These are phyloP conservation scores for Salvia miltiorrhiza DNA, from an alignment of 257 asterid species.

Conservation along the genomic window DNA sequence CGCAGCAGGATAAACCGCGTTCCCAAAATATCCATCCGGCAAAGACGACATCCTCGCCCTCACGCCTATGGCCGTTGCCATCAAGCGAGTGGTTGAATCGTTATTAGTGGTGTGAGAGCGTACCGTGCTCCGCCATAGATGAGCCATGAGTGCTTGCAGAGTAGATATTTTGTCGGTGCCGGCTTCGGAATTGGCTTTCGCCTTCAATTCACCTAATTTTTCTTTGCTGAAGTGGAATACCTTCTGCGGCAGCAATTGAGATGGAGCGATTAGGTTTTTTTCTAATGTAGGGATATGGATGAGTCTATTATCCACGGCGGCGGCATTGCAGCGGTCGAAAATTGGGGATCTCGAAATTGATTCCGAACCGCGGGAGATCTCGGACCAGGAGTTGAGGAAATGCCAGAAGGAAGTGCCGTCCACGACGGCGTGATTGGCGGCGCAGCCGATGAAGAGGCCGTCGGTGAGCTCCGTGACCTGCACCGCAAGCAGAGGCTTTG, in stretches of 20 bases:
- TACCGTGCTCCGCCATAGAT: slow-evolving; percentile 33
- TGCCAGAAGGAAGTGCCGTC: slow-evolving; percentile 46
- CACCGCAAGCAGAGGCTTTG: slow-evolving; percentile 34
- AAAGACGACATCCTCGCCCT: slow-evolving; percentile 21
- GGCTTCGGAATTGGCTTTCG: slow-evolving; percentile 33
- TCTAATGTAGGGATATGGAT: slow-evolving; percentile 22
- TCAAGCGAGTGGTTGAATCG: background rate
- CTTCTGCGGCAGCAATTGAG: slow-evolving; percentile 15
- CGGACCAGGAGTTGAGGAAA: slow-evolving; percentile 23
- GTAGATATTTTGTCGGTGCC: slow-evolving; percentile 27
- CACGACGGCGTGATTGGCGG: slow-evolving; percentile 25
- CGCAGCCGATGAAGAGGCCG: slow-evolving; percentile 36
- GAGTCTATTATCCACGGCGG: background rate
- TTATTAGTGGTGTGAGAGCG: background rate
- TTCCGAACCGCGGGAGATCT: slow-evolving; percentile 28
- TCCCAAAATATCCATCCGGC: slow-evolving; percentile 20
- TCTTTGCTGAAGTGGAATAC: slow-evolving; percentile 35
- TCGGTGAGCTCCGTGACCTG: slow-evolving; percentile 39
- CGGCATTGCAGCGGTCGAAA: too few species aligned
- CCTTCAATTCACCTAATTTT: slow-evolving; percentile 22
- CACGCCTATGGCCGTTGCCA: background rate
- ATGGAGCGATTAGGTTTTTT: background rate
- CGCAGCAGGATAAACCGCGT: background rate
- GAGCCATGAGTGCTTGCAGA: slow-evolving; percentile 43
- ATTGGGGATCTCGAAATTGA: too few species aligned